Evolutionary conservation across 139 green algal species (phyloP).

Genomic region (Chlamydomonas incerta): DNA sequence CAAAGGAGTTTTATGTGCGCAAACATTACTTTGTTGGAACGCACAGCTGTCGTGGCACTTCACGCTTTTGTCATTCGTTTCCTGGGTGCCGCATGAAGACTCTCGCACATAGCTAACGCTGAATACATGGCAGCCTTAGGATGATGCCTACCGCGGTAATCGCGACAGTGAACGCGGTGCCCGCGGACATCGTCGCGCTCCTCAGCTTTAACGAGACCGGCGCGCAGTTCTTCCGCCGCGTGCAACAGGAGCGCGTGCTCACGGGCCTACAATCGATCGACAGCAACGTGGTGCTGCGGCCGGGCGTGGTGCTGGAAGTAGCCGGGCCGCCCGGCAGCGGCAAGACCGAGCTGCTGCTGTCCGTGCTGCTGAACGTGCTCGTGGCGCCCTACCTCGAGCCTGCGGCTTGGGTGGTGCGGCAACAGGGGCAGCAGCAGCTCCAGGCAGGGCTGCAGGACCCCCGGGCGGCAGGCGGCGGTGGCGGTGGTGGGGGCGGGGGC

Average conservation of each 20-base stretch:
- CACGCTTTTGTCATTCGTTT: no score
- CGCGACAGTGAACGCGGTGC: background rate
- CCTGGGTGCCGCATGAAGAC: no score
- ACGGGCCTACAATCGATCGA: conserved; percentile 17
- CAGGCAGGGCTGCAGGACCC: no score
- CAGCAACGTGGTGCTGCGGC: conserved; percentile 10
- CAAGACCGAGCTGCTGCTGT: conserved; percentile 40
- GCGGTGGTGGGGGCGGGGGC: background rate
- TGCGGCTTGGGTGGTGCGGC: background rate
- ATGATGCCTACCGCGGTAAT: no score
- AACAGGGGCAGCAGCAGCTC: no score
- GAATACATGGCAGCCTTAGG: no score
- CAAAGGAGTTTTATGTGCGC: no score
- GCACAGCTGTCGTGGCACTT: no score
- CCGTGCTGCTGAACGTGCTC: conserved; percentile 6
- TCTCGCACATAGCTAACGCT: no score
- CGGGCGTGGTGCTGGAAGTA: conserved; percentile 35
- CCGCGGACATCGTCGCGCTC: conserved; percentile 8
- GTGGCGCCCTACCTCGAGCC: conserved; percentile 10
- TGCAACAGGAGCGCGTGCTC: conserved; percentile 6
- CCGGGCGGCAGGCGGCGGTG: no score
- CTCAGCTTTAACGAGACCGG: conserved; percentile 32
- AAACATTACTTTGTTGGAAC: no score
- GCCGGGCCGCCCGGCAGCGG: conserved; percentile 20
- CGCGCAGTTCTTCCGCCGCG: conserved; percentile 30